A percentile compares a stretch with the other conserved stretches of the same genome.
Conservation (phyloP, 2,329 filamentous ascomycete genomes). For the Cercospora zeina region DNA sequence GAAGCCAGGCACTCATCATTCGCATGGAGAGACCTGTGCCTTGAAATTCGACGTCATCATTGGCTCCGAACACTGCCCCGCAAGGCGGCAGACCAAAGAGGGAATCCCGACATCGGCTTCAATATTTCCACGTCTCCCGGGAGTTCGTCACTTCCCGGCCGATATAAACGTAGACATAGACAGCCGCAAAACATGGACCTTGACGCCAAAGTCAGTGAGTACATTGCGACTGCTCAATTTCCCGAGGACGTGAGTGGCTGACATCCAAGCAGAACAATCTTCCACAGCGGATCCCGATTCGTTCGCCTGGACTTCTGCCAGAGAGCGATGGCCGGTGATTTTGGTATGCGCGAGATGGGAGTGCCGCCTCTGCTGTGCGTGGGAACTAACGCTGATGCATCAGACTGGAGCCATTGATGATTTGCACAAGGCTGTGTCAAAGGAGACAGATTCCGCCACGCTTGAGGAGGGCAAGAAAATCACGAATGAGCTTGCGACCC, state of each 20-base stretch:
- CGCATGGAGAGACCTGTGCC: neutral
- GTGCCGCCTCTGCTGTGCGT: neutral
- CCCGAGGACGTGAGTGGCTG: slow-evolving; percentile 19
- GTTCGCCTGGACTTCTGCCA: slow-evolving; percentile 82
- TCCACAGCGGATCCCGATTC: slow-evolving; percentile 78
- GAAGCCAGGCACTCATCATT: no score
- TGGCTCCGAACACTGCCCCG: neutral
- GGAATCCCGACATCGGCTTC: slow-evolving; percentile 1
- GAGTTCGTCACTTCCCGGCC: neutral
- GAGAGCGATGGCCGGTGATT: slow-evolving; percentile 90
- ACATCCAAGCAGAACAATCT: slow-evolving; percentile 62
- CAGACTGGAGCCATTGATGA: slow-evolving; percentile 93
- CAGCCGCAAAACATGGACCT: slow-evolving; percentile 61
- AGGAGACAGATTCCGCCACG: slow-evolving; percentile 62
- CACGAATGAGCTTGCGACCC: slow-evolving; percentile 70
- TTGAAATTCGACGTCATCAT: neutral
- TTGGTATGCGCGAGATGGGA: slow-evolving; percentile 58
- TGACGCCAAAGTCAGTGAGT: slow-evolving; percentile 71
- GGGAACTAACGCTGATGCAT: slow-evolving; percentile 5
- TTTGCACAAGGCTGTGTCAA: slow-evolving; percentile 71
- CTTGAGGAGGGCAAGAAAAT: slow-evolving; percentile 82
- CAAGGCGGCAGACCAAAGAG: neutral
- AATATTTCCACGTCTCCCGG: slow-evolving; percentile 15
- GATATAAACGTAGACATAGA: slow-evolving; percentile 19
- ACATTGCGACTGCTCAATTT: neutral